Percentiles rank a stretch among this genome's conserved stretches.
Conservation (phyloP, 495 filamentous ascomycete genomes). For the Tirmania nivea region DNA sequence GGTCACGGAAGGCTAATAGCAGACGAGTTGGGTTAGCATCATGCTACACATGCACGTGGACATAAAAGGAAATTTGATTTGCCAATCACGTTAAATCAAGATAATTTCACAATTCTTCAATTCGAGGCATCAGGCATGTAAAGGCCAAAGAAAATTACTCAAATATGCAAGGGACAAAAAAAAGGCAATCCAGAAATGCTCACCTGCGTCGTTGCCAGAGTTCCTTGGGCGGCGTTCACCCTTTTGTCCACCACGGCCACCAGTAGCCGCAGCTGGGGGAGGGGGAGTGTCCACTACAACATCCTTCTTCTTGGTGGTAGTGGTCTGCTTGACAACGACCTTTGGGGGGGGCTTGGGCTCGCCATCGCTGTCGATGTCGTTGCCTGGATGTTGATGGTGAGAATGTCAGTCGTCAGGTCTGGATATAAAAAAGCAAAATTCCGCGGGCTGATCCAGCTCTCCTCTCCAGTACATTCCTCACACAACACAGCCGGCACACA, state of each 20-base stretch:
- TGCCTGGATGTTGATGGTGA: conserved; percentile 34
- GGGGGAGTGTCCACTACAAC: conserved; percentile 42
- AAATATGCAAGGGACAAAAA: not conserved
- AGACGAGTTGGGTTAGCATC: not conserved
- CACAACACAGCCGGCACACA: no score
- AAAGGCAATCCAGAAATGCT: conserved; percentile 15
- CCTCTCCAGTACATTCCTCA: no score
- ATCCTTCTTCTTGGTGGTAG: conserved; percentile 69
- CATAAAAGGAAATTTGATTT: not conserved
- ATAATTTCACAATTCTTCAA: no score
- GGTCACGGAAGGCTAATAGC: conserved; percentile 65
- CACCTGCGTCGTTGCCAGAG: conserved; percentile 69
- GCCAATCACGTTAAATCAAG: not conserved
- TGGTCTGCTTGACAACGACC: conserved; percentile 67
- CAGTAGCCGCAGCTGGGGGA: conserved; percentile 20
- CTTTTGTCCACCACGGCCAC: conserved; percentile 21
- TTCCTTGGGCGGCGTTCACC: conserved; percentile 31
- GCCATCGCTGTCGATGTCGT: conserved; percentile 73
- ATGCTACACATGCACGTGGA: conserved; percentile 2
- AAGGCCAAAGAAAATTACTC: conserved; percentile 8
- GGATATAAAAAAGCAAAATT: no score
- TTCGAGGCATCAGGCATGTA: no score
- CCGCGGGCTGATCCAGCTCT: no score
- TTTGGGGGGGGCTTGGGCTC: conserved; percentile 55
- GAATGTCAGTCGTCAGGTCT: conserved; percentile 8